Percentiles rank a stretch among this genome's conserved stretches.
These are phyloP conservation scores for Nannochloris sp. DNA, from an alignment of 139 green algal genomes.

Conservation along the genomic window DNA sequence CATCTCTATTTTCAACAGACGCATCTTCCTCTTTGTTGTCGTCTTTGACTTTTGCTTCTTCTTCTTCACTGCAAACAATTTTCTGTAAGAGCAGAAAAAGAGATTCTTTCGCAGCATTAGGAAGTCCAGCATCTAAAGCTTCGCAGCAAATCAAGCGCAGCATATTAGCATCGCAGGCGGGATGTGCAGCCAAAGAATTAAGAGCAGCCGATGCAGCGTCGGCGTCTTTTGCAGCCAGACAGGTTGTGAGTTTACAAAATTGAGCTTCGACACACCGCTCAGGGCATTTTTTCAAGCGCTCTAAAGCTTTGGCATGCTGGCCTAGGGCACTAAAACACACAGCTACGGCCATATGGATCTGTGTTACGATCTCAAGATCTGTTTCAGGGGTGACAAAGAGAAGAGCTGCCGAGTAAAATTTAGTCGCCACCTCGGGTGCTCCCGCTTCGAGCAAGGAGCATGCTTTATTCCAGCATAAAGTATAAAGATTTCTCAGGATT, in stretches of 20 bases:
- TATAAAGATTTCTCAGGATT: neutral
- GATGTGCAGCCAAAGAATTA: neutral
- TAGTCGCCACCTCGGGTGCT: neutral
- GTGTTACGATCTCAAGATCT: neutral
- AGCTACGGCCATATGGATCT: neutral
- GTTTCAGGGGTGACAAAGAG: neutral
- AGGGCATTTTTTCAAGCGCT: neutral
- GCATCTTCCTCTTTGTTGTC: no score
- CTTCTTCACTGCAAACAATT: no score
- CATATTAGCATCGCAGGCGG: neutral
- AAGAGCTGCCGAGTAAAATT: neutral
- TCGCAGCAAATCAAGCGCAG: slow-evolving; percentile 2
- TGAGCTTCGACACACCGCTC: neutral
- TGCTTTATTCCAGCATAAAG: neutral
- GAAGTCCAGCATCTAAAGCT: neutral
- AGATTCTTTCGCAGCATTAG: neutral
- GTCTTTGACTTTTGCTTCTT: neutral
- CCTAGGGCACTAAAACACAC: neutral
- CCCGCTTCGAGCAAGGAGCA: neutral
- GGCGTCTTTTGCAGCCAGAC: neutral
- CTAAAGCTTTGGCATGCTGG: neutral
- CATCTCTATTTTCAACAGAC: no score
- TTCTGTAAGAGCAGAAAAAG: slow-evolving; percentile 1
- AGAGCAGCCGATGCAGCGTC: neutral
- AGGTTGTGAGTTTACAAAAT: neutral